Evolutionary conservation across 441 rosid genomes (phyloP).

Genomic region (Cnidoscolus chayamansa): DNA sequence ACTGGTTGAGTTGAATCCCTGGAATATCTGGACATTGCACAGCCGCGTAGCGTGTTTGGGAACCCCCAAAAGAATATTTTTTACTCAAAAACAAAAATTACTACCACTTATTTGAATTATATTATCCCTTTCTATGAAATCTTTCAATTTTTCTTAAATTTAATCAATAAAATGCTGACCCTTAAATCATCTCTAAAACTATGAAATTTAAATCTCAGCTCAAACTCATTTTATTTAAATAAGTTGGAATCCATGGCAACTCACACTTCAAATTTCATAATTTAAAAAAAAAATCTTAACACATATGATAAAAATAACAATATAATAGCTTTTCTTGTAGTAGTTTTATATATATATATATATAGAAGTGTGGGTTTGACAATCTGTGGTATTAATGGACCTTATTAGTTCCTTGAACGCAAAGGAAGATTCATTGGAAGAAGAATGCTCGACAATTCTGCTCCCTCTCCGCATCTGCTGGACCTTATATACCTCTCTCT

Average conservation of each 20-base stretch:
- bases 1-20: background rate
- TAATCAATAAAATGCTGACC: too few species aligned
- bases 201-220: too few species aligned
- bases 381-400: conserved; percentile 32
- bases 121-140: too few species aligned
- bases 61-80: background rate
- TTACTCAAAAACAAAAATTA: too few species aligned
- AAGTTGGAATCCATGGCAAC: too few species aligned
- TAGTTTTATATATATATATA: background rate
- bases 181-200: too few species aligned
- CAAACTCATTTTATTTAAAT: too few species aligned
- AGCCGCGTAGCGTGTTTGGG: conserved; percentile 22
- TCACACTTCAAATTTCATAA: too few species aligned
- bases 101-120: too few species aligned
- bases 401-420: conserved; percentile 54
- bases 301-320: too few species aligned
- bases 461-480: conserved; percentile 41
- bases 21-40: conserved; percentile 5
- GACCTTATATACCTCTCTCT: conserved; percentile 18
- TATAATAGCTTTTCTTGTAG: background rate
- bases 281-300: too few species aligned
- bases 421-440: conserved; percentile 59
- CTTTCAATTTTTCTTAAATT: too few species aligned
- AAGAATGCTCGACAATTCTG: conserved; percentile 43
- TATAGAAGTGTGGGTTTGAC: conserved; percentile 42